Conservation (phyloP, 2,329 filamentous ascomycete genomes). For the Ustilaginoidea virens region DNA sequence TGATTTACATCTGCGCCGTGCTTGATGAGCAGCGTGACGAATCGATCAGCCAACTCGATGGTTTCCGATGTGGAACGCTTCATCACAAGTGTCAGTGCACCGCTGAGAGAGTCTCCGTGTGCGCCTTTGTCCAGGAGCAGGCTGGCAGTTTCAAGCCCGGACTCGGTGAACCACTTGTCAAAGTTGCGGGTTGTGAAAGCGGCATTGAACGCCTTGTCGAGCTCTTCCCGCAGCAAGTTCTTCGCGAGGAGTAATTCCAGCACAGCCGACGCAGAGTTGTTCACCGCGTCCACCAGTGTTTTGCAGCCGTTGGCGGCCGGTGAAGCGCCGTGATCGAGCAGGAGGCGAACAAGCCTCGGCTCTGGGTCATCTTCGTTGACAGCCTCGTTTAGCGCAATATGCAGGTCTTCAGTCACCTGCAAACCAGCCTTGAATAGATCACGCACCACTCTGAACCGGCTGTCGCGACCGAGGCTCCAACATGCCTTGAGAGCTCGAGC, state of each 20-base stretch:
- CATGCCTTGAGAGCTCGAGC: constrained; percentile 35
- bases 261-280: constrained; percentile 20
- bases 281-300: constrained; percentile 32
- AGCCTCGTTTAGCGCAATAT: constrained; percentile 33
- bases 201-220: constrained; percentile 27
- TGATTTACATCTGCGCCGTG: constrained; percentile 32
- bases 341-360: constrained; percentile 27
- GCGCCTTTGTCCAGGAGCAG: constrained; percentile 35
- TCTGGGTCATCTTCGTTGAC: constrained; percentile 38
- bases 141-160: constrained; percentile 29
- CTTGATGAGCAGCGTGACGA: constrained; percentile 23
- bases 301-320: constrained; percentile 35
- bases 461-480: constrained; percentile 33
- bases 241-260: constrained; percentile 26
- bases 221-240: constrained; percentile 25
- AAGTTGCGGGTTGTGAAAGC: constrained; percentile 27
- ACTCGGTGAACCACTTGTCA: constrained; percentile 28
- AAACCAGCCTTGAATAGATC: constrained; percentile 38
- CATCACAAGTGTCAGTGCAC: constrained; percentile 30
- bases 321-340: constrained; percentile 36
- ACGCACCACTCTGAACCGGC: constrained; percentile 29
- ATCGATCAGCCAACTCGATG: constrained; percentile 24
- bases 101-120: constrained; percentile 26
- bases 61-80: constrained; percentile 23
- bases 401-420: constrained; percentile 29